Percentiles rank a stretch among this genome's conserved stretches.
phyloP scores from a whole-genome alignment of 495 filamentous ascomycete species.

The Aspergillus steynii region DNA sequence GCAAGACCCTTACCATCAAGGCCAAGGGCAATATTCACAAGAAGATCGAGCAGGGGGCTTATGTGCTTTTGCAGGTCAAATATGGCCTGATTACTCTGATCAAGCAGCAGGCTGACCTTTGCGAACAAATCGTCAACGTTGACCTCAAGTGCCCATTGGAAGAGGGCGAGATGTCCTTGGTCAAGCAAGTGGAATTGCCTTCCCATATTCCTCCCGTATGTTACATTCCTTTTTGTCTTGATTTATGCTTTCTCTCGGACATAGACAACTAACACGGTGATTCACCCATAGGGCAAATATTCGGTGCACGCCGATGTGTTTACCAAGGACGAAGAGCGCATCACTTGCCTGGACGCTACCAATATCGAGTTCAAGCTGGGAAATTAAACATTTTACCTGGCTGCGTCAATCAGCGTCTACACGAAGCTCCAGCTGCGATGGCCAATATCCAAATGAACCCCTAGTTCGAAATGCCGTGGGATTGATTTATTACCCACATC shows the following conservation, averaged over 20 bases:
- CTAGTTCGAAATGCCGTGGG: background rate
- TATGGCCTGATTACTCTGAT: constrained; percentile 88
- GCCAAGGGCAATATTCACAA: constrained; percentile 72
- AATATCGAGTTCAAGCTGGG: constrained; percentile 37
- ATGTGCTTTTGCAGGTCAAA: constrained; percentile 81
- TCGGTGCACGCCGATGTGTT: constrained; percentile 83
- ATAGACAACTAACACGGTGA: background rate
- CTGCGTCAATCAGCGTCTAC: background rate
- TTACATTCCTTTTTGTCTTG: constrained; percentile 8
- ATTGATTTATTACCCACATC: background rate
- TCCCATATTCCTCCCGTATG: constrained; percentile 86
- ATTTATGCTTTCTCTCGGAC: background rate
- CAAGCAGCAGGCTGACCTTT: constrained; percentile 75
- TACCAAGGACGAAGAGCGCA: constrained; percentile 61
- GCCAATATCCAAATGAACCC: background rate
- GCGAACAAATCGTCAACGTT: constrained; percentile 82
- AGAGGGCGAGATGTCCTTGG: constrained; percentile 68
- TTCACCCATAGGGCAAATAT: constrained; percentile 72
- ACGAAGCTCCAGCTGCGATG: background rate
- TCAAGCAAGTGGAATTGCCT: constrained; percentile 82
- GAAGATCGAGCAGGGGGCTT: constrained; percentile 71
- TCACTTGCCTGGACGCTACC: constrained; percentile 78
- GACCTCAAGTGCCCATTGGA: constrained; percentile 87
- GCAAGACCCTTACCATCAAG: constrained; percentile 72
- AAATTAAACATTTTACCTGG: constrained; percentile 11